Conservation (phyloP, 768 basidiomycete genomes). For the Cystobasidium tubakii region DNA sequence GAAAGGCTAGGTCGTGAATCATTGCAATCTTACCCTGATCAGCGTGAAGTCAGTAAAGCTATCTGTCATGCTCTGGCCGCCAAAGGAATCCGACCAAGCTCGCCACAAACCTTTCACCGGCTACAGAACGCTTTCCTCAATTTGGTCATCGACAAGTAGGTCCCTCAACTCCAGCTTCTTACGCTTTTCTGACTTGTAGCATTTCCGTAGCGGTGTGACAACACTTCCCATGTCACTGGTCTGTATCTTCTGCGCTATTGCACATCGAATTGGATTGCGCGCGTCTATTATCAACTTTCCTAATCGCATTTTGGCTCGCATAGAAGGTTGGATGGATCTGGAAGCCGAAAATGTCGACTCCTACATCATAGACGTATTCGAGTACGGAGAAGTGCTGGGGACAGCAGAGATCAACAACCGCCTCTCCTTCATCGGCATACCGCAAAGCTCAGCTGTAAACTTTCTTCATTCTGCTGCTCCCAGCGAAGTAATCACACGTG, state of each 20-base stretch:
- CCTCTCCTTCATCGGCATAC: constrained; percentile 10
- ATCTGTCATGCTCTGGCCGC: constrained; percentile 18
- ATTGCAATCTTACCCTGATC: neutral
- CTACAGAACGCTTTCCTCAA: constrained; percentile 21
- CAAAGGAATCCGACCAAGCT: constrained; percentile 1
- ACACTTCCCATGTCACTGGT: constrained; percentile 34
- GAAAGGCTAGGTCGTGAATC: neutral
- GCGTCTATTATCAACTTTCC: constrained; percentile 28
- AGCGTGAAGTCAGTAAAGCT: neutral
- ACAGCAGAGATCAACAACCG: neutral
- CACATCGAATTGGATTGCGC: constrained; percentile 11
- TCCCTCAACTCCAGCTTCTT: neutral
- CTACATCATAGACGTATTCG: constrained; percentile 26
- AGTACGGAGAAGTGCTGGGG: neutral
- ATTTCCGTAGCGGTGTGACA: neutral
- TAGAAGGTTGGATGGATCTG: constrained; percentile 15
- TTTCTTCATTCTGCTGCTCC: constrained; percentile 20
- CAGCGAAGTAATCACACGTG: constrained; percentile 17
- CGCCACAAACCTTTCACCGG: constrained; percentile 6
- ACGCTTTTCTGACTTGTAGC: neutral
- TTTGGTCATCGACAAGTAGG: constrained; percentile 20
- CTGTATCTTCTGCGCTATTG: constrained; percentile 33
- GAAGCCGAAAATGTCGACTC: neutral
- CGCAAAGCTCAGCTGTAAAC: neutral
- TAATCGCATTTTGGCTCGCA: constrained; percentile 15